phyloP scores from a whole-genome alignment of 108 stramenopile genomes.

The Discostella pseudostelligera region DNA sequence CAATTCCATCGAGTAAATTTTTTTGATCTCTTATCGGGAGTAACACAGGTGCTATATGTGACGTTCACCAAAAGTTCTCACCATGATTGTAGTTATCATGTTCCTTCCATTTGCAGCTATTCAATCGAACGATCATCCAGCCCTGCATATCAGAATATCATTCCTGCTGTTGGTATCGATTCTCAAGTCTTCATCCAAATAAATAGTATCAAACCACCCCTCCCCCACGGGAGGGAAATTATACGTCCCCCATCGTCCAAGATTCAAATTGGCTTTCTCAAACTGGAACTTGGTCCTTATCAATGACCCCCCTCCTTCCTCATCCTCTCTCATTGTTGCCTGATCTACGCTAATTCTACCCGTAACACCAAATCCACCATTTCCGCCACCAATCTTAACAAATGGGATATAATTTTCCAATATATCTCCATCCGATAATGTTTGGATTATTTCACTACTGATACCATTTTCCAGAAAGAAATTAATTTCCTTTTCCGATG shows the following conservation, averaged over 20 bases:
- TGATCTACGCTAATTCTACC: constrained; percentile 29
- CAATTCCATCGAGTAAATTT: too few relatives aligned
- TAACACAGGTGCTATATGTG: too few relatives aligned
- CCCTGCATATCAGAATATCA: constrained; percentile 59
- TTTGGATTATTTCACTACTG: constrained; percentile 46
- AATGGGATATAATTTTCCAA: constrained; percentile 60
- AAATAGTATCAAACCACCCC: constrained; percentile 72
- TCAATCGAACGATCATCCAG: too few relatives aligned
- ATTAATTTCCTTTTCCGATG: constrained; percentile 69
- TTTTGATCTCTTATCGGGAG: too few relatives aligned
- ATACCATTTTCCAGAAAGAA: constrained; percentile 51
- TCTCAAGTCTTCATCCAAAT: constrained; percentile 59
- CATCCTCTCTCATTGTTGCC: too few relatives aligned
- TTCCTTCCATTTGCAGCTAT: too few relatives aligned
- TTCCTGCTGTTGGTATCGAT: constrained; percentile 63
- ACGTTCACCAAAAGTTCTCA: too few relatives aligned
- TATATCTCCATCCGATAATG: constrained; percentile 25
- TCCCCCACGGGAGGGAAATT: constrained; percentile 58
- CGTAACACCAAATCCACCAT: constrained; percentile 49
- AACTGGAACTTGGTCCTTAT: constrained; percentile 57
- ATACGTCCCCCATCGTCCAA: constrained; percentile 49
- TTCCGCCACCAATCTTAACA: constrained; percentile 29
- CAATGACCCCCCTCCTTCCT: not conserved
- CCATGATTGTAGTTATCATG: too few relatives aligned
- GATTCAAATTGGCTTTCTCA: constrained; percentile 45